These are phyloP conservation scores for Mortierella sp. DNA, from an alignment of 371 early-diverging fungal species.

Conservation along the genomic window DNA sequence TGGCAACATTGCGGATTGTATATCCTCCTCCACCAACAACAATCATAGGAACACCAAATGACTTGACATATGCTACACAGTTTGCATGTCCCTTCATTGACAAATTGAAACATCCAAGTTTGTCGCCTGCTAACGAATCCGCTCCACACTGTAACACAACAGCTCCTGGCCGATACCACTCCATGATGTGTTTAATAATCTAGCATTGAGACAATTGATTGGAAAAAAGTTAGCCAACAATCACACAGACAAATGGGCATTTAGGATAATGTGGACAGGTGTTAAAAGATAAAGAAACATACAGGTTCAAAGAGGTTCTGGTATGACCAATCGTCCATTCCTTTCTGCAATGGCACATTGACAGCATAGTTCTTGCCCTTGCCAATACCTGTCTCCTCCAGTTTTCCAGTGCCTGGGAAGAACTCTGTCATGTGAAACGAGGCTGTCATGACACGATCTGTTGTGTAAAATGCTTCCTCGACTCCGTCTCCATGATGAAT, in stretches of 20 bases:
- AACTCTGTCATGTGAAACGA: slow-evolving; percentile 99
- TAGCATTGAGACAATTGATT: neutral
- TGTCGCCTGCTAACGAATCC: slow-evolving; percentile 98
- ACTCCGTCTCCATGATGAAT: slow-evolving; percentile 99
- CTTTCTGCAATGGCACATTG: slow-evolving; percentile 98
- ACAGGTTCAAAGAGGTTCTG: slow-evolving; percentile 91
- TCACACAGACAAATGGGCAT: no score
- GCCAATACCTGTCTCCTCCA: slow-evolving; percentile 86
- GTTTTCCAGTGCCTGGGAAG: slow-evolving; percentile 99
- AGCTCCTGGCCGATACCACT: slow-evolving; percentile 94
- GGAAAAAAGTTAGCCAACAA: no score
- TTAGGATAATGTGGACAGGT: no score
- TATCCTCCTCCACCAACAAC: slow-evolving; percentile 99
- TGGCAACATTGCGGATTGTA: slow-evolving; percentile 97
- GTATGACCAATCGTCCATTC: slow-evolving; percentile 98
- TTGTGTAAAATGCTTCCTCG: slow-evolving; percentile 99
- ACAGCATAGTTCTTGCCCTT: slow-evolving; percentile 94
- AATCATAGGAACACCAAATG: slow-evolving; percentile 93
- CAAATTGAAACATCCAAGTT: slow-evolving; percentile 99
- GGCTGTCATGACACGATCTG: slow-evolving; percentile 99
- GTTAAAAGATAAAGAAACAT: neutral
- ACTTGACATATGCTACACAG: slow-evolving; percentile 95
- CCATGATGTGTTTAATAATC: slow-evolving; percentile 89
- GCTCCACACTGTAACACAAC: slow-evolving; percentile 99
- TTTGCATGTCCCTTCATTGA: slow-evolving; percentile 92